phyloP scores from a whole-genome alignment of 2,329 filamentous ascomycete species.

The Fusarium floridanum region DNA sequence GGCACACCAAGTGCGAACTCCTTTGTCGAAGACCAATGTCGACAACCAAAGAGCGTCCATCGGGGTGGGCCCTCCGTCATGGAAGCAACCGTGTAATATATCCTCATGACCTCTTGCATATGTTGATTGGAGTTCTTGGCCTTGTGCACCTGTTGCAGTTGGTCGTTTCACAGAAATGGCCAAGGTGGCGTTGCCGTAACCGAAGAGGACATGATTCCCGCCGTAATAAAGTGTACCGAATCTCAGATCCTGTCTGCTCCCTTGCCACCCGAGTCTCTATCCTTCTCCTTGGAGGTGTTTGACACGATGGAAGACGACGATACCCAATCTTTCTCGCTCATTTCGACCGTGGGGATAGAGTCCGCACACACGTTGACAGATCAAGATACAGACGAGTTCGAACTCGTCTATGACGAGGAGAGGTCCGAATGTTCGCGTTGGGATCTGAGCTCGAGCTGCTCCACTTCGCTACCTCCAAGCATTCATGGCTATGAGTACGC shows the following conservation, averaged over 20 bases:
- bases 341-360: constrained; percentile 47
- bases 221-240: constrained; percentile 30
- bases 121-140: constrained; percentile 11
- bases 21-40: constrained; percentile 9
- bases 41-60: constrained; percentile 11
- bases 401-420: constrained; percentile 44
- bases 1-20: constrained; percentile 20
- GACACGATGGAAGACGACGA: constrained; percentile 43
- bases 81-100: constrained; percentile 27
- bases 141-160: constrained; percentile 24
- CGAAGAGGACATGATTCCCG: constrained; percentile 11
- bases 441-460: constrained; percentile 47
- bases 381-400: constrained; percentile 48
- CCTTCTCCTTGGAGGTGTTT: not conserved
- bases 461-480: constrained; percentile 51
- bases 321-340: constrained; percentile 47
- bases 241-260: constrained; percentile 13
- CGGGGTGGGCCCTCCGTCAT: constrained; percentile 25
- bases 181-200: constrained; percentile 26
- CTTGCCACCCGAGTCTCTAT: not conserved
- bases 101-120: constrained; percentile 35
- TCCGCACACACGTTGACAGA: constrained; percentile 44
- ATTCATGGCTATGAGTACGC: constrained; percentile 51
- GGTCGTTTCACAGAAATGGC: constrained; percentile 36
- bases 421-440: constrained; percentile 37